These are phyloP conservation scores for Diaporthe helianthi DNA, from an alignment of 2,329 filamentous ascomycete species.

Conservation along the genomic window DNA sequence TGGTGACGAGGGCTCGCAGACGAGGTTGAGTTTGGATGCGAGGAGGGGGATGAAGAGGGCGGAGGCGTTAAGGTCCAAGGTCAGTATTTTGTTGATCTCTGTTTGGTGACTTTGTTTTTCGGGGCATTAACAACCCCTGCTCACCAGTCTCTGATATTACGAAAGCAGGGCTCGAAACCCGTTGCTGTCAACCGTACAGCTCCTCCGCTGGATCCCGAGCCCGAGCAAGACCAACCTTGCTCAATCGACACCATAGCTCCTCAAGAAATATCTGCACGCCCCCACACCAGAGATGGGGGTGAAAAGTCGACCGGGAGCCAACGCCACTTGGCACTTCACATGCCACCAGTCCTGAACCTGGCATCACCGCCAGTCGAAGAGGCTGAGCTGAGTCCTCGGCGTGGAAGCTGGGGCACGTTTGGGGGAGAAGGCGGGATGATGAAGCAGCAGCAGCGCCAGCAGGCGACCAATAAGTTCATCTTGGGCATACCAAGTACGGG, in stretches of 20 bases:
- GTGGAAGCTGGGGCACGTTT: background rate
- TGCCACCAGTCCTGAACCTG: background rate
- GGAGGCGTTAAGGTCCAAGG: background rate
- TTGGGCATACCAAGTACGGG: background rate
- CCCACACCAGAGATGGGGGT: background rate
- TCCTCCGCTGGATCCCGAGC: background rate
- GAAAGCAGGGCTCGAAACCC: background rate
- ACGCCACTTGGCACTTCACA: background rate
- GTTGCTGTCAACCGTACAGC: background rate
- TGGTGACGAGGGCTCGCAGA: background rate
- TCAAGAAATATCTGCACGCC: background rate
- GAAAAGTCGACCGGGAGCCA: background rate
- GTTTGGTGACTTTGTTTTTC: rapidly evolving
- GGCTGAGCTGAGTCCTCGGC: slow-evolving; percentile 9
- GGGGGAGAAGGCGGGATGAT: background rate
- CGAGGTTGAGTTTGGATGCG: background rate
- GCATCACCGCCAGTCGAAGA: background rate
- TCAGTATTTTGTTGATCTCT: background rate
- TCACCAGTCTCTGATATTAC: background rate
- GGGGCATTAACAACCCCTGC: rapidly evolving
- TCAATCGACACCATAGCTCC: background rate
- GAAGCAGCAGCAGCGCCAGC: background rate
- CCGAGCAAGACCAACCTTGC: background rate
- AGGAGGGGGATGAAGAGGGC: background rate
- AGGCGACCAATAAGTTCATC: background rate